phyloP scores from a whole-genome alignment of 192 early-diverging fungal genomes.

The Backusella circina region DNA sequence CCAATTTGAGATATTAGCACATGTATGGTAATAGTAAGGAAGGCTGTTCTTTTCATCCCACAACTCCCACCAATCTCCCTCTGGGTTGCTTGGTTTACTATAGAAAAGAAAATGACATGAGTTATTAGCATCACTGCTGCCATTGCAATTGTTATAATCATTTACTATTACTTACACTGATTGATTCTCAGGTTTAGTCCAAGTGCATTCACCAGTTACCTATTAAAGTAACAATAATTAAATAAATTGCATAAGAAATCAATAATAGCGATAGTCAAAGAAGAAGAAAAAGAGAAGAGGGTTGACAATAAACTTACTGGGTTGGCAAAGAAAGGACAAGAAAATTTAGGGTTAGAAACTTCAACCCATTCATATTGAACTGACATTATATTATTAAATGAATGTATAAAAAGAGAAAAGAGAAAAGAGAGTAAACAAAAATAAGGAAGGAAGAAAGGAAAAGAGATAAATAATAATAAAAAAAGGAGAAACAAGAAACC shows the following conservation, averaged over 20 bases:
- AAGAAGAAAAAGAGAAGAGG: background rate
- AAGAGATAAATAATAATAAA: background rate
- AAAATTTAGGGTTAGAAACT: slow-evolving; percentile 65
- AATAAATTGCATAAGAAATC: background rate
- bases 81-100: slow-evolving; percentile 68
- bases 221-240: slow-evolving; percentile 29
- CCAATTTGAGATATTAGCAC: slow-evolving; percentile 89
- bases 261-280: background rate
- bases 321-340: slow-evolving; percentile 64
- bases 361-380: slow-evolving; percentile 56
- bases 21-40: slow-evolving; percentile 93
- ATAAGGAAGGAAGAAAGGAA: background rate
- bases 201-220: slow-evolving; percentile 81
- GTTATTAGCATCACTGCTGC: background rate
- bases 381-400: slow-evolving; percentile 13
- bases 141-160: background rate
- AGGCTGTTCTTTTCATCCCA: slow-evolving; percentile 80
- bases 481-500: background rate
- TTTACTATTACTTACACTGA: slow-evolving; percentile 54
- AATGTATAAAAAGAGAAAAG: background rate
- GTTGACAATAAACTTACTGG: slow-evolving; percentile 40
- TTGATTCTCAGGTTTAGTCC: slow-evolving; percentile 57
- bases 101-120: slow-evolving; percentile 3
- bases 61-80: slow-evolving; percentile 97
- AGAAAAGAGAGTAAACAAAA: background rate